Evolutionary conservation across 352 stramenopile species (phyloP), one percentile per base, ranked within the genome.

Genomic region (Globisporangium abappressorium): DNA sequence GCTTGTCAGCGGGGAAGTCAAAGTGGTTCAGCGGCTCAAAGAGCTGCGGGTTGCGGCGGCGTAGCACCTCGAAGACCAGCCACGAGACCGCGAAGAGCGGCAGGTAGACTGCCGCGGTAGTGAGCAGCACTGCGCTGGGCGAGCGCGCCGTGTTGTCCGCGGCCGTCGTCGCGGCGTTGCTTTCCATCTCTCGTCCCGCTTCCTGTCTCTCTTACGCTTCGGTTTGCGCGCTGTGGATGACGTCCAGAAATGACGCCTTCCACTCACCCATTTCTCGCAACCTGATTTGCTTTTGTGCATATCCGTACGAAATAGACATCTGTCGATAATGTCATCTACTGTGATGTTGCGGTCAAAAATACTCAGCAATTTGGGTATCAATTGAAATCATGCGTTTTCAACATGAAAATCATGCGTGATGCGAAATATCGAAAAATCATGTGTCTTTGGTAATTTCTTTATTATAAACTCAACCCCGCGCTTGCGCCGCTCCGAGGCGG

Each of bases 41-140:
- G 41, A 90, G 74, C 26, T 78, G 61, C 34, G 70, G 67, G 26
- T 77, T 62, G 65, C 71, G 77, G 65, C 75, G 74, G 24, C 83
- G 81, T 46, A 93, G 61, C 53, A 81, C 53, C 62, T 93, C 85
- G 56, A 90, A 93, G 47, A 87, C 58, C 41, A 89, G 57, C 66
- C 82, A 80, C 7, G 82, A 64, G 55, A 85, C 49, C 57, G 85
- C 22, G 15, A 91, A 79, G 57, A 93, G 74, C 15, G 82, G 81
- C 56, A 89, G 85, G 68, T 91, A 91, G 58, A 93, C 60, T 18
- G 70, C 65, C n/a, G 84, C 72, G 56, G 77, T 89, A 22, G 82
- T 91, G 38, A 84, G 67, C 51, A 91, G 70, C 65, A 89, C 77
- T 26, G 86, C 81, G 56, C 70, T 77, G 20, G 78, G 67, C n/a